Percentiles rank a stretch among this genome's conserved stretches.
Evolutionary conservation across 306 rosid genomes (phyloP).

Genomic region (Gastrolobium villosum): DNA sequence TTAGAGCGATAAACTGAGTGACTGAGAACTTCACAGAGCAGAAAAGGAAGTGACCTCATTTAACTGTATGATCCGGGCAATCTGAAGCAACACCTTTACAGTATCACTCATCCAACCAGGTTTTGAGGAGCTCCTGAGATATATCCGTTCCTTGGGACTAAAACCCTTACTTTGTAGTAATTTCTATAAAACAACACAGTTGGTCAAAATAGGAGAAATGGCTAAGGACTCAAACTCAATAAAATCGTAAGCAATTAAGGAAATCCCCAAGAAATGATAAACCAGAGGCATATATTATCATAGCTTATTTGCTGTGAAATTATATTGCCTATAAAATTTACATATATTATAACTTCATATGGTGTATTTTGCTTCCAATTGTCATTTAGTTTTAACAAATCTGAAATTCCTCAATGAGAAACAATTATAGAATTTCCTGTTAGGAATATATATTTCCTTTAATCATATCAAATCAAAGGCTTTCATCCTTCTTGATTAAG

Average conservation of each 20-base stretch:
- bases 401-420: constrained; percentile 39
- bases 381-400: constrained; percentile 4
- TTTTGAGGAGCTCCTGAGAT: constrained; percentile 50
- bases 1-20: constrained; percentile 21
- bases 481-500: neutral
- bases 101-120: constrained; percentile 54
- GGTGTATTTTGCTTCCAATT: constrained; percentile 2
- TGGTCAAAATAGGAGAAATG: constrained; percentile 18
- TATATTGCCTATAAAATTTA: constrained; percentile 19
- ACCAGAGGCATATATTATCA: constrained; percentile 5
- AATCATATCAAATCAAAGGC: constrained; percentile 33
- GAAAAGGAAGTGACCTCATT: constrained; percentile 73
- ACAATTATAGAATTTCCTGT: constrained; percentile 7
- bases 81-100: constrained; percentile 65
- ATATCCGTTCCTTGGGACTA: constrained; percentile 62
- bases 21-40: constrained; percentile 41
- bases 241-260: constrained; percentile 9
- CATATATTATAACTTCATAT: constrained; percentile 14
- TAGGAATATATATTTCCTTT: constrained; percentile 21
- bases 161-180: constrained; percentile 71
- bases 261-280: constrained; percentile 11
- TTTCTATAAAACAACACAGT: constrained; percentile 56
- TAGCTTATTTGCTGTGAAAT: constrained; percentile 23
- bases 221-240: constrained; percentile 36
- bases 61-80: constrained; percentile 74